These are phyloP conservation scores for Uncinocarpus reesii DNA, from an alignment of 2,329 filamentous ascomycete species.

Conservation along the genomic window DNA sequence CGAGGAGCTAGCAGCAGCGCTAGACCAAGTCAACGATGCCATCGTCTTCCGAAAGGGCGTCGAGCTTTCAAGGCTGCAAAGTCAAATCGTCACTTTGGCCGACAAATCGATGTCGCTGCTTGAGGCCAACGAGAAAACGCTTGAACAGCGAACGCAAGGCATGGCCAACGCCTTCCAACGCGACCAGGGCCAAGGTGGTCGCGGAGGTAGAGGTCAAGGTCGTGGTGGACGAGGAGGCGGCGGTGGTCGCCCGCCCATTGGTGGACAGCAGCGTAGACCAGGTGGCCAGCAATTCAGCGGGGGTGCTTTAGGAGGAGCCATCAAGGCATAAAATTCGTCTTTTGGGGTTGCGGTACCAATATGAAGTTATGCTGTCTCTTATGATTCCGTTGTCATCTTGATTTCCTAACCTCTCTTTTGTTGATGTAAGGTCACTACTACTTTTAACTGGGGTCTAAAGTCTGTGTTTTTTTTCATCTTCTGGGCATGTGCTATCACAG, in stretches of 20 bases:
- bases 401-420: conserved; percentile 7
- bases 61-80: conserved; percentile 91
- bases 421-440: conserved; percentile 9
- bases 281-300: conserved; percentile 43
- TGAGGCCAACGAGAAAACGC: conserved; percentile 91
- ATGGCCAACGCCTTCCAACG: conserved; percentile 92
- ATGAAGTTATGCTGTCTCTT: conserved; percentile 11
- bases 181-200: conserved; percentile 65
- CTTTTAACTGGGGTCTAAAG: conserved; percentile 15
- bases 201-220: conserved; percentile 54
- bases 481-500: conserved; percentile 12
- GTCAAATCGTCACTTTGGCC: conserved; percentile 80
- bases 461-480: conserved; percentile 14
- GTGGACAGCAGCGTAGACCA: conserved; percentile 36
- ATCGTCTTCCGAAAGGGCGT: conserved; percentile 99
- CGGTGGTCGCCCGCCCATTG: conserved; percentile 31
- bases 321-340: conserved; percentile 39
- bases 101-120: conserved; percentile 96
- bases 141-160: conserved; percentile 94
- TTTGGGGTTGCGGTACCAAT: conserved; percentile 12
- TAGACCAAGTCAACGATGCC: conserved; percentile 94
- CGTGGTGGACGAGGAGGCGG: conserved; percentile 40
- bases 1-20: conserved; percentile 88
- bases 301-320: conserved; percentile 43
- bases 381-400: conserved; percentile 11